Evolutionary conservation across 2,329 filamentous ascomycete species (phyloP).

Genomic region (Neurospora sp.): DNA sequence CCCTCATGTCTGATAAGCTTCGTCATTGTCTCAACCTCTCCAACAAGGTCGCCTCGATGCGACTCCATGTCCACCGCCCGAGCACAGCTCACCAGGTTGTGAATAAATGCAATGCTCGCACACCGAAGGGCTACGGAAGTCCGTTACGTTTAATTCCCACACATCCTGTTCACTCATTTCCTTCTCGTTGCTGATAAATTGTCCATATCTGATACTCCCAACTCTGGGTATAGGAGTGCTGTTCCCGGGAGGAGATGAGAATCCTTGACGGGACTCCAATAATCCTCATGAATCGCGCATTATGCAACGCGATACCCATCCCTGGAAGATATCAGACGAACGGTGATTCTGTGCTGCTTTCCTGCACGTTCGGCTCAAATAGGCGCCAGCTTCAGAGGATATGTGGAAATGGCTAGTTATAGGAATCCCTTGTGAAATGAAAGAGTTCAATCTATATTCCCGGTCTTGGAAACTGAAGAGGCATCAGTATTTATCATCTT

Average conservation of each 20-base stretch:
- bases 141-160: no score
- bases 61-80: not conserved
- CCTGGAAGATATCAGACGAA: not conserved
- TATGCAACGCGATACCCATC: not conserved
- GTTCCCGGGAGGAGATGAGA: not conserved
- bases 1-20: conserved; percentile 9
- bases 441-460: not conserved
- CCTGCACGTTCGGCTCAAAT: not conserved
- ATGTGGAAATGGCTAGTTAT: not conserved
- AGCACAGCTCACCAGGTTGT: not conserved
- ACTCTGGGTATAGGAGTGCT: not conserved
- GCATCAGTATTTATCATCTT: not conserved
- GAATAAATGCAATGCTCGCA: no score
- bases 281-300: not conserved
- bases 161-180: not conserved
- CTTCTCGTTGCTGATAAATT: not conserved
- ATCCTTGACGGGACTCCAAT: not conserved
- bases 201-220: not conserved
- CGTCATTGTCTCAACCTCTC: conserved; percentile 9
- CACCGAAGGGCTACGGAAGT: no score
- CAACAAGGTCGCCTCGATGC: not conserved
- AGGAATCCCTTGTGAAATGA: not conserved
- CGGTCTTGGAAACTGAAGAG: not conserved
- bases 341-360: not conserved
- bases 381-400: not conserved